phyloP scores from a whole-genome alignment of 1,139 yeast species.

The Kodamaea suecica region DNA sequence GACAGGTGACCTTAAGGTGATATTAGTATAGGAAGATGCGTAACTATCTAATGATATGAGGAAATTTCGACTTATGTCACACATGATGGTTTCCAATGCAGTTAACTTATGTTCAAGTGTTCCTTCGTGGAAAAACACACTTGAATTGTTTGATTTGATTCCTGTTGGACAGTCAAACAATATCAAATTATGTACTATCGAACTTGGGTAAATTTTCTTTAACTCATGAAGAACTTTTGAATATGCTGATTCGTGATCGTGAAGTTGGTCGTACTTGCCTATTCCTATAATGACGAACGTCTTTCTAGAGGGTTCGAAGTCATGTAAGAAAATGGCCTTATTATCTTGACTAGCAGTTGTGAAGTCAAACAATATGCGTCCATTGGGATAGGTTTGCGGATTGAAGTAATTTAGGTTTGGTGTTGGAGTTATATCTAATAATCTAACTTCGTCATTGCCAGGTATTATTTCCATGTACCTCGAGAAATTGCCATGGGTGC shows the following conservation, averaged over 20 bases:
- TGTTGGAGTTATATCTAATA: constrained; percentile 72
- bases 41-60: constrained; percentile 62
- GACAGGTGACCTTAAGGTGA: constrained; percentile 73
- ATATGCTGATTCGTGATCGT: constrained; percentile 18
- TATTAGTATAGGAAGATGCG: constrained; percentile 66
- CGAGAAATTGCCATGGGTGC: constrained; percentile 47
- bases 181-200: constrained; percentile 62
- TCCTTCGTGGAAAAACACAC: constrained; percentile 26
- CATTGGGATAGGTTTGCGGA: constrained; percentile 83
- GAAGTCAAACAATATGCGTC: constrained; percentile 62
- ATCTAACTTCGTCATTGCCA: constrained; percentile 58
- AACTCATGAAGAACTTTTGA: constrained; percentile 25
- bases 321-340: constrained; percentile 66
- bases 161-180: constrained; percentile 52
- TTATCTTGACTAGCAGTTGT: constrained; percentile 48
- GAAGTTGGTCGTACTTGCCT: constrained; percentile 39
- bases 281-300: constrained; percentile 67
- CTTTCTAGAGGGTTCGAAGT: constrained; percentile 86
- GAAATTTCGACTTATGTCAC: constrained; percentile 68
- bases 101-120: constrained; percentile 26
- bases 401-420: constrained; percentile 59
- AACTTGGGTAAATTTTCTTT: constrained; percentile 45
- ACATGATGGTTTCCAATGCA: constrained; percentile 63
- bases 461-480: constrained; percentile 45
- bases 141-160: constrained; percentile 17